Evolutionary conservation across 495 filamentous ascomycete genomes (phyloP), one percentile per base, ranked within the genome.

Genomic region (Podospora tetraspora): DNA sequence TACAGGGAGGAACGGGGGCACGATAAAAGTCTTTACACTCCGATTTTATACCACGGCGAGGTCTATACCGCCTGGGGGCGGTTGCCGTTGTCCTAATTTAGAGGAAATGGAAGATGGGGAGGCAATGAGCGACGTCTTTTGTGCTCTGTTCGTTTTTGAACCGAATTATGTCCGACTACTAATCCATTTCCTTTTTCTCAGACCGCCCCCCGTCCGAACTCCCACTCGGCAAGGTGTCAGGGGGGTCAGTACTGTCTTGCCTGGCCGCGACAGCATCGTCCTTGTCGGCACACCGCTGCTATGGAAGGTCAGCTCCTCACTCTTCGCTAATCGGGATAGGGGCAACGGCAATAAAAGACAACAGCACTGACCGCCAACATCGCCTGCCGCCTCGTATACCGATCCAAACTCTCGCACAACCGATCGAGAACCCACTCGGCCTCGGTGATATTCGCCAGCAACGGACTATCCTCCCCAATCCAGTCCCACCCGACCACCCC

Each of bases 401-500:
- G 57, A 61, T 77, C 73, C 73, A 91, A 61, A 32, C 81, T 84
- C 69, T 84, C 81, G 30, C 84, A 83, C 56, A 91, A 70, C 67
- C 83, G 80, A 71, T 87, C 84, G 4, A 94, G 75, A 27, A 93
- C 78, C 91, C 90, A 94, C 72, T 80, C 76, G 4, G 76, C 70
- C 68, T 82, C 80, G 13, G 73, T 72, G 7, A 86, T 84, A 16
- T 85, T 83, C 6, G 88, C 86, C 74, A 93, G 80, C 70, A 93
- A 77, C 3, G 91, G 91, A 69, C 84, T 88, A 22, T 86, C 79
- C 64, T 86, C 82, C 19, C 88, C 86, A 21, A 93, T 77, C 91
- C 91, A 94, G 61, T 89, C 90, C 91, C 91, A 93, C 29, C 79
- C 75, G 6, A 75, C 71, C 21, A 76, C 29, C 76, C 72, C 27